Evolutionary conservation across 768 basidiomycete genomes (phyloP), one percentile per base, ranked within the genome.

Genomic region (Trametopsis cervina): DNA sequence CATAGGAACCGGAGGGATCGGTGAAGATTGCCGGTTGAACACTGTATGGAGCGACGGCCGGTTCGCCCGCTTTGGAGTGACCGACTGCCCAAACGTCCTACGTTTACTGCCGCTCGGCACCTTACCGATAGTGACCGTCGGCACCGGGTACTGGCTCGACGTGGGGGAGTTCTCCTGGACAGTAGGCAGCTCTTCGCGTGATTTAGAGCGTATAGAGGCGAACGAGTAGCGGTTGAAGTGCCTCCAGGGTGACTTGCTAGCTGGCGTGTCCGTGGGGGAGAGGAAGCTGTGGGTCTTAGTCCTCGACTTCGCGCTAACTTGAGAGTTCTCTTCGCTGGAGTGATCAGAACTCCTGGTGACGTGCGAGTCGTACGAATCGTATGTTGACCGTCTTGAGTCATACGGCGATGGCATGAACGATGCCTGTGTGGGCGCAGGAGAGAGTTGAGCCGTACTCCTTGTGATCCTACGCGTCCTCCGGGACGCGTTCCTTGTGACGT

Each of bases 341-440:
- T 27, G 10, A 10, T 22, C 42, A 36, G 49, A 50, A 17, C 21
- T 20, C 7, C 17, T 26, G 27, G 11, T 27, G 3, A 24, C 29
- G 37, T 40, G 42, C 3, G 46, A 33, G 37, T 20, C 41, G 40
- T 35, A 37, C 36, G 51, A 52, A 35, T 17, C 24, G 37, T 43
- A 43, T 1, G 51, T 42, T 20, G 43, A 22, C 15, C 45, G 45
- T 2, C 27, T 11, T 6, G 51, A 52, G 20, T 11, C 27, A 25
- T n/a, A 23, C 1, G 51, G 36, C 2, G 41, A 42, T 18, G 46
- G 23, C n/a, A 25, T 44, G 40, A 47, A 52, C 39, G 40, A 40
- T 13, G 51, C 41, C 41, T 47, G 51, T 3, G 51, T 47, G 4
- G 44, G 37, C n/a, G 45, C 33, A 13, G 51, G 51, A 11, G 51